Percentiles rank a stretch among this genome's conserved stretches.
These are phyloP conservation scores for Plasmodium knowlesi DNA, from an alignment of 169 alveolate genomes.

Conservation along the genomic window DNA sequence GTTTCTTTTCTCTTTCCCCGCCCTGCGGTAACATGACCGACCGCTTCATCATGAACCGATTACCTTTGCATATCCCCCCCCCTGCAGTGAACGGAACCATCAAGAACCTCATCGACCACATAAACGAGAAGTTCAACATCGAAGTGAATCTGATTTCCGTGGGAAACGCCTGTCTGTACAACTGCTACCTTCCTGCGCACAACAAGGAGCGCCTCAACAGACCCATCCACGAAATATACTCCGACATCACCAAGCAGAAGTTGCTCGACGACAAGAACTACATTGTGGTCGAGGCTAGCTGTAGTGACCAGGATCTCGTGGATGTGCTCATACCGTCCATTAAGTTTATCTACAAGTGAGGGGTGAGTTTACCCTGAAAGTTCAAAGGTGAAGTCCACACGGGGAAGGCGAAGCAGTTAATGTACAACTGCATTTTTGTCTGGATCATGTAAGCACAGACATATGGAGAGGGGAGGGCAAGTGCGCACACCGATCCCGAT, in stretches of 20 bases:
- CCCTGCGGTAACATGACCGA: background rate
- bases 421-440: background rate
- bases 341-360: conserved; percentile 85
- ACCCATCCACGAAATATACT: conserved; percentile 81
- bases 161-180: conserved; percentile 92
- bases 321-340: conserved; percentile 91
- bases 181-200: conserved; percentile 88
- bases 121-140: conserved; percentile 81
- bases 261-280: conserved; percentile 80
- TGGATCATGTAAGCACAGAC: background rate
- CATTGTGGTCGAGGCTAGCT: conserved; percentile 90
- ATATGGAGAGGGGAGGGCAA: background rate
- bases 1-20: background rate
- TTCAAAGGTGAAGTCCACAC: background rate
- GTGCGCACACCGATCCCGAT: no score
- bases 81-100: conserved; percentile 81
- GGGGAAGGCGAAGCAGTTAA: background rate
- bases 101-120: conserved; percentile 80
- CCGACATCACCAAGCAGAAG: conserved; percentile 79
- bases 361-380: no score
- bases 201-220: conserved; percentile 85
- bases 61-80: conserved; percentile 13
- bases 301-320: conserved; percentile 90
- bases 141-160: conserved; percentile 91
- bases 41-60: background rate